Base-by-base conservation (phyloP, 2,329 filamentous ascomycete species). In the Leptographium lundbergii region DNA sequence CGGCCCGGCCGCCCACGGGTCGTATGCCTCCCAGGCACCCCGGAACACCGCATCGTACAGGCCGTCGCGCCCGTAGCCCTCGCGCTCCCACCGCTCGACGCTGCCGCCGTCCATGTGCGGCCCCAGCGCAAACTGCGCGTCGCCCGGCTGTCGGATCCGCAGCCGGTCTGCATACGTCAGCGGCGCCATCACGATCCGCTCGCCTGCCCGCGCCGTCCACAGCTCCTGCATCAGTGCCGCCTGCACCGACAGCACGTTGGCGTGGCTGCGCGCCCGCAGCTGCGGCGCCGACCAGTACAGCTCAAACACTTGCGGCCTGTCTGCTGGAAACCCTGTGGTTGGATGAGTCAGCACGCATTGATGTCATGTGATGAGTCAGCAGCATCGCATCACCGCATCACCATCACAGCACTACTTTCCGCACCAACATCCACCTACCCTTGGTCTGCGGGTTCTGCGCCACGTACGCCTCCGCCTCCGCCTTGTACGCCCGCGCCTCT, bases 1-100 rank as follows among this genome's bases (percentile, higher is more conserved):
- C 7, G 81, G 80, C 63, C 81, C 83, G 0, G 84, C 84, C 66
- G 96, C 89, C 82, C 87, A 96, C 0, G 90, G 82, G 66, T 96
- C 88, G 67, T 89, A 91, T 2, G 78, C 70, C 63, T 95, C 89
- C 90, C 91, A 96, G 0, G 77, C 71, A 0, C 91, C 92, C 24
- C 80, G 71, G 59, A 90, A 86, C 10, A 96, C 79, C 24, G 78
- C 72, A 61, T 87, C 80, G 70, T 95, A 96, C 3, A 91, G 87
- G 2, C 77, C 74, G 14, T 85, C 79, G 2, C 68, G 73, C 0
- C 85, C 82, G 64, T 91, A 91, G 1, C 87, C 87, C 0, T 80
- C 72, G 34, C 75, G 75, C 68, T 90, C 87, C 87, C 88, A 91
- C 3, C 87, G 78, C 71, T 91, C 87, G 1, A 89, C 80, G 57